A percentile compares a stretch with the other conserved stretches of the same genome.
Evolutionary conservation across 768 basidiomycete species (phyloP).

Genomic region (Termitomyces sp.): DNA sequence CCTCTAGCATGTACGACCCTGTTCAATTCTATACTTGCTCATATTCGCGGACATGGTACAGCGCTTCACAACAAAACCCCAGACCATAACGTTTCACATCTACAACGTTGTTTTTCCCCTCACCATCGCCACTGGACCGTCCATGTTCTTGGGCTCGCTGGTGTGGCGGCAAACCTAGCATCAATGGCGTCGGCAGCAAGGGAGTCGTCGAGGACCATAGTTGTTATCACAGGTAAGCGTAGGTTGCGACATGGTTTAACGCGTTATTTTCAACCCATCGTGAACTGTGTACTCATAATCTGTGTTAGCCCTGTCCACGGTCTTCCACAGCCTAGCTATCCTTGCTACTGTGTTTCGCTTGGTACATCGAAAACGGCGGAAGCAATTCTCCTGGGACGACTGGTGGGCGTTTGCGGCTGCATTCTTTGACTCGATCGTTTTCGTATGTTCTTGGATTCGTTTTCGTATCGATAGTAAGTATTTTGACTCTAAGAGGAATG

Average conservation of each 20-base stretch:
- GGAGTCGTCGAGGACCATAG: not conserved
- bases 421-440: slow-evolving; percentile 8
- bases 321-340: slow-evolving; percentile 8
- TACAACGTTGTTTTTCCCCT: not conserved
- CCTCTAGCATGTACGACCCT: too few relatives aligned
- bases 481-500: not conserved
- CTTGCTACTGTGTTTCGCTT: slow-evolving; percentile 7
- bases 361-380: slow-evolving; percentile 1
- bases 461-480: slow-evolving; percentile 4
- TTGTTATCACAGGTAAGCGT: not conserved
- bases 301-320: not conserved
- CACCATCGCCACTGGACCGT: not conserved
- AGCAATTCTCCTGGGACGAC: slow-evolving; percentile 15
- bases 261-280: not conserved
- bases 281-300: not conserved
- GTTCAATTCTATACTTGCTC: too few relatives aligned
- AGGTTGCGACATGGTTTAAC: not conserved
- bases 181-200: not conserved
- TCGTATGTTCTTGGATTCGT: slow-evolving; percentile 5
- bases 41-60: too few relatives aligned
- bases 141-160: not conserved
- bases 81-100: not conserved
- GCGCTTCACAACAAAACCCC: not conserved
- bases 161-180: not conserved
- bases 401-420: slow-evolving; percentile 10